Conservation (phyloP, 83 land plant species). For the Picea mariana region DNA sequence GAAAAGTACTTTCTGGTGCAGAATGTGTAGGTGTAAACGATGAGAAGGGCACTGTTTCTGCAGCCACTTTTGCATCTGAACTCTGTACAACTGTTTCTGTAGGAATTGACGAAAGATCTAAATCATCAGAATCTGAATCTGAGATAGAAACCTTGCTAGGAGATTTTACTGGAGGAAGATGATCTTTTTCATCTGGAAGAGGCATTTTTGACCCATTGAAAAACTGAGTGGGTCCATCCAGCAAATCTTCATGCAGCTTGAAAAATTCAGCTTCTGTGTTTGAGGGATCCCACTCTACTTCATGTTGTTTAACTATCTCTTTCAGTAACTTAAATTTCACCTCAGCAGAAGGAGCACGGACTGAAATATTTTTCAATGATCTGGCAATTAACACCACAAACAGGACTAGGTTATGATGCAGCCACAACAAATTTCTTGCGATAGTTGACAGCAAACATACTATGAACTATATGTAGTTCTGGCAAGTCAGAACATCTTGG, state of each 20-base stretch:
- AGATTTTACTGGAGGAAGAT: background rate
- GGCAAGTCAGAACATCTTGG: slow-evolving; percentile 74
- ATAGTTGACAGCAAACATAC: slow-evolving; percentile 62
- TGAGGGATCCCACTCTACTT: slow-evolving; percentile 32
- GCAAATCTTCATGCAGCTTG: slow-evolving; percentile 33
- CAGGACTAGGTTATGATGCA: too few relatives aligned
- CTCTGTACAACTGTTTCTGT: background rate
- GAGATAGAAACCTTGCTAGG: background rate
- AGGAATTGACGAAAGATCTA: slow-evolving; percentile 12
- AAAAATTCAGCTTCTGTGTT: slow-evolving; percentile 26
- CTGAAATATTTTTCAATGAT: slow-evolving; percentile 33
- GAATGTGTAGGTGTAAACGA: background rate
- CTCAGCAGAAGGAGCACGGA: background rate
- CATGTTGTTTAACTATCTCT: background rate
- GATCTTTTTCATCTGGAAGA: slow-evolving; percentile 1
- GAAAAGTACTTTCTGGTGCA: too few relatives aligned
- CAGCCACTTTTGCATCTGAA: too few relatives aligned
- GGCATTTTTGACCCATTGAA: slow-evolving; percentile 12
- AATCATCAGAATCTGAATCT: background rate
- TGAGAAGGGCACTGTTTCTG: background rate
- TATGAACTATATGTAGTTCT: slow-evolving; percentile 63
- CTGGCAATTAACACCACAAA: slow-evolving; percentile 50
- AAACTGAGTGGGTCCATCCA: slow-evolving; percentile 14
- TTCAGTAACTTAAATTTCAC: too few relatives aligned
- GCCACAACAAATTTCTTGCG: slow-evolving; percentile 64